Percentiles rank a stretch among this genome's conserved stretches.
These are phyloP conservation scores for Asclepias syriaca DNA, from an alignment of 257 asterid species.

Conservation along the genomic window DNA sequence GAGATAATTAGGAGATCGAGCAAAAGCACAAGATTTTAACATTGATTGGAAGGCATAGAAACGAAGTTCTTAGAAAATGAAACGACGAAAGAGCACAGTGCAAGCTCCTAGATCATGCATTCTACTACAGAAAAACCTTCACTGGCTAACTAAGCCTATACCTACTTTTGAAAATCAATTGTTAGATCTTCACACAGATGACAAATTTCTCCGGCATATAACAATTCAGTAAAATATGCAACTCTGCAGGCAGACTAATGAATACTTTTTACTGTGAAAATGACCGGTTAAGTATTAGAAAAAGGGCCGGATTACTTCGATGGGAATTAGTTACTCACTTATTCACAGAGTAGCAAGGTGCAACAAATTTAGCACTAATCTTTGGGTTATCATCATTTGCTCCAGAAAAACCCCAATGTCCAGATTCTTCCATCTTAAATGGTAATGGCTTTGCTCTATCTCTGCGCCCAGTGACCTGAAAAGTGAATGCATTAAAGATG, in stretches of 20 bases:
- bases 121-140: background rate
- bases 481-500: background rate
- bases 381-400: slow-evolving; percentile 79
- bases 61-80: background rate
- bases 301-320: background rate
- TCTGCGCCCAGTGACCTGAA: slow-evolving; percentile 93
- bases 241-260: background rate
- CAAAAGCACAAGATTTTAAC: background rate
- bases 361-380: slow-evolving; percentile 75
- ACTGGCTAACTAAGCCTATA: background rate
- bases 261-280: background rate
- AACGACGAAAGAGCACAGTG: background rate
- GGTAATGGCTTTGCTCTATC: slow-evolving; percentile 96
- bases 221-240: background rate
- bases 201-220: background rate
- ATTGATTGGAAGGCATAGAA: background rate
- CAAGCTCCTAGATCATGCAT: background rate
- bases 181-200: background rate
- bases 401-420: slow-evolving; percentile 90
- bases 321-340: slow-evolving; percentile 50
- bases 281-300: background rate
- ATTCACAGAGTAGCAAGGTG: slow-evolving; percentile 84
- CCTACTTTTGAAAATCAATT: background rate
- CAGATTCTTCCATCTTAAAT: slow-evolving; percentile 80
- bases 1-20: background rate